These are phyloP conservation scores for Microbotryum saponariae DNA, from an alignment of 1,284 basidiomycete species.

Conservation along the genomic window DNA sequence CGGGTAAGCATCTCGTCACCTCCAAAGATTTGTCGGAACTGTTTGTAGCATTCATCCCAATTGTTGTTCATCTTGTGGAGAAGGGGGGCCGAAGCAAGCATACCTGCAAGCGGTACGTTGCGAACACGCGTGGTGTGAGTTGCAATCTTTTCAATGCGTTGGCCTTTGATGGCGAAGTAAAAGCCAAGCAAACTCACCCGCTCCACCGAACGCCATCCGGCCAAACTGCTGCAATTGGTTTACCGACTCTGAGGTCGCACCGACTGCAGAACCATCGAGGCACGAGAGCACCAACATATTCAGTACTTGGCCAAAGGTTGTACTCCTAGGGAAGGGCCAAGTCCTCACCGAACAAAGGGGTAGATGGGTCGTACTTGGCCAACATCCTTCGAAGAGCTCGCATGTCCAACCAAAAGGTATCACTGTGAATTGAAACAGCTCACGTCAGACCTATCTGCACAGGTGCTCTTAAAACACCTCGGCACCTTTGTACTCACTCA, in stretches of 20 bases:
- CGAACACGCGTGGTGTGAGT: not conserved
- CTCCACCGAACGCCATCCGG: constrained; percentile 32
- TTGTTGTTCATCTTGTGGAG: constrained; percentile 19
- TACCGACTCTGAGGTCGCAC: constrained; percentile 29
- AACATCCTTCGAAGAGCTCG: constrained; percentile 29
- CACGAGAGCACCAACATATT: too few relatives aligned
- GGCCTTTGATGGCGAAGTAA: too few relatives aligned
- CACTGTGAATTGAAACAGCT: constrained; percentile 11
- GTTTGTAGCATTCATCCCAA: constrained; percentile 23
- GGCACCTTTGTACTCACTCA: constrained; percentile 16
- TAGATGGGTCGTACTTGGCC: constrained; percentile 26
- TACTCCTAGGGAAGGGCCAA: not conserved
- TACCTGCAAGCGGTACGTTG: constrained; percentile 14
- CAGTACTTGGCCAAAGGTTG: not conserved
- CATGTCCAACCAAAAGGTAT: constrained; percentile 35
- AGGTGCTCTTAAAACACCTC: too few relatives aligned
- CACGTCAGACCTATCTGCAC: too few relatives aligned
- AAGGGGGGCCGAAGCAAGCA: constrained; percentile 23
- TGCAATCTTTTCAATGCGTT: too few relatives aligned
- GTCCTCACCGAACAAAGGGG: constrained; percentile 28
- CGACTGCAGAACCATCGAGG: constrained; percentile 17
- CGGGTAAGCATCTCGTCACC: constrained; percentile 35
- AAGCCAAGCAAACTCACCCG: not conserved
- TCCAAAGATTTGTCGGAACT: constrained; percentile 21
- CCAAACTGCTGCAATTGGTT: constrained; percentile 32